phyloP scores from a whole-genome alignment of 2,329 filamentous ascomycete genomes.

The Fonsecaea multimorphosa region DNA sequence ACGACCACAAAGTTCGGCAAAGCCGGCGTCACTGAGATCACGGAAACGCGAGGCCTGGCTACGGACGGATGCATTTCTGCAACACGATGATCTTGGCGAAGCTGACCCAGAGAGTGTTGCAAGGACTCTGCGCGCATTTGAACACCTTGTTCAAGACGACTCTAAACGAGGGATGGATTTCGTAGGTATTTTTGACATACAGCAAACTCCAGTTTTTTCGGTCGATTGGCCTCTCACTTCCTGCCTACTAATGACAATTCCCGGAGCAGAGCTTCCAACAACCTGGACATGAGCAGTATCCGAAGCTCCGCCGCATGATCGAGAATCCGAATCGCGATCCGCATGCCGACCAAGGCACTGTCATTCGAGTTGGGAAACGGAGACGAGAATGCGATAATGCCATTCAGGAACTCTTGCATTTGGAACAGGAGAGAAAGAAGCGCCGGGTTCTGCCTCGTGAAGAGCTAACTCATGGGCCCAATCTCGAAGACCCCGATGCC shows the following conservation, averaged over 20 bases:
- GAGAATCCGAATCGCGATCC: slow-evolving; percentile 32
- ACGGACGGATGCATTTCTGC: slow-evolving; percentile 41
- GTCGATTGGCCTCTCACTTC: neutral
- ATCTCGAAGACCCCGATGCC: slow-evolving; percentile 30
- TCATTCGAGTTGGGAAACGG: slow-evolving; percentile 40
- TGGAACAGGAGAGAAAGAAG: slow-evolving; percentile 39
- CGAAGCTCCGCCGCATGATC: slow-evolving; percentile 27
- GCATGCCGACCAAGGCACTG: slow-evolving; percentile 26
- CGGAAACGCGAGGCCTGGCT: slow-evolving; percentile 40
- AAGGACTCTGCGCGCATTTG: slow-evolving; percentile 36
- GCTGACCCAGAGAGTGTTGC: slow-evolving; percentile 37
- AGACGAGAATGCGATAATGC: slow-evolving; percentile 39
- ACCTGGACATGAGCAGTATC: slow-evolving; percentile 27
- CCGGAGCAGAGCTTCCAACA: slow-evolving; percentile 15
- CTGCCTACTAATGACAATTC: slow-evolving; percentile 12
- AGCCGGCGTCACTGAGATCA: slow-evolving; percentile 37
- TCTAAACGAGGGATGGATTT: slow-evolving; percentile 38
- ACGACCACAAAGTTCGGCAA: slow-evolving; percentile 36
- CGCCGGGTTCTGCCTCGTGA: slow-evolving; percentile 42
- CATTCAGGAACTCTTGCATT: slow-evolving; percentile 40
- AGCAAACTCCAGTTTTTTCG: slow-evolving; percentile 15
- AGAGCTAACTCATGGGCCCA: slow-evolving; percentile 31
- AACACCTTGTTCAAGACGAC: slow-evolving; percentile 40
- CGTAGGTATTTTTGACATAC: slow-evolving; percentile 34
- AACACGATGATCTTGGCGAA: slow-evolving; percentile 39